Evolutionary conservation across 768 basidiomycete species (phyloP).

Genomic region (Solioccasus polychromus): DNA sequence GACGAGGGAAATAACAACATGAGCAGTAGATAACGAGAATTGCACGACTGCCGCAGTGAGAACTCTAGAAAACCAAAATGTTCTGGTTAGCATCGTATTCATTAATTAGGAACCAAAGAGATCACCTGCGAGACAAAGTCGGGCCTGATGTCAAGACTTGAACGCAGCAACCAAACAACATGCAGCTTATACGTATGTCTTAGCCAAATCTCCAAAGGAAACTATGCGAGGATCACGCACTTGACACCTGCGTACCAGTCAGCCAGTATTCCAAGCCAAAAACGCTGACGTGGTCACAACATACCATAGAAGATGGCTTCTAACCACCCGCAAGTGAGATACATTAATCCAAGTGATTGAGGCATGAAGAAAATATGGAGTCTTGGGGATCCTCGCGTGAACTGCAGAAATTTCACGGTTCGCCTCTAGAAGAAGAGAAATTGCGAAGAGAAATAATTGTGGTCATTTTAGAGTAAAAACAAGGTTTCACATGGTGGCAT

Average conservation of each 20-base stretch:
- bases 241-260: constrained; percentile 4
- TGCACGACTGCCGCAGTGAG: constrained; percentile 14
- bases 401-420: too few species aligned
- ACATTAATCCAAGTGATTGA: constrained; percentile 16
- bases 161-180: constrained; percentile 14
- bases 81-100: neutral
- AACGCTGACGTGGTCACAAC: too few species aligned
- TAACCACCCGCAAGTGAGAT: constrained; percentile 14
- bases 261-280: neutral
- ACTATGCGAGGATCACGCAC: constrained; percentile 1
- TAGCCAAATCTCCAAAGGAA: neutral
- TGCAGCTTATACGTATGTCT: constrained; percentile 6
- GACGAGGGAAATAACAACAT: constrained; percentile 11
- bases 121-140: constrained; percentile 7
- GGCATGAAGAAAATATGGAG: constrained; percentile 9
- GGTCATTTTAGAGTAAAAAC: too few species aligned
- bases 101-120: neutral
- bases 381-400: too few species aligned
- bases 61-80: constrained; percentile 9
- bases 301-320: constrained; percentile 21
- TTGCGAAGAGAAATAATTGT: too few species aligned
- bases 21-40: constrained; percentile 14
- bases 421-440: too few species aligned
- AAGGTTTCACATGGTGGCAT: too few species aligned
- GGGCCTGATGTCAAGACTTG: constrained; percentile 2